phyloP scores from a whole-genome alignment of 805 yeast genomes.

The Barnettozyma vustinii region DNA sequence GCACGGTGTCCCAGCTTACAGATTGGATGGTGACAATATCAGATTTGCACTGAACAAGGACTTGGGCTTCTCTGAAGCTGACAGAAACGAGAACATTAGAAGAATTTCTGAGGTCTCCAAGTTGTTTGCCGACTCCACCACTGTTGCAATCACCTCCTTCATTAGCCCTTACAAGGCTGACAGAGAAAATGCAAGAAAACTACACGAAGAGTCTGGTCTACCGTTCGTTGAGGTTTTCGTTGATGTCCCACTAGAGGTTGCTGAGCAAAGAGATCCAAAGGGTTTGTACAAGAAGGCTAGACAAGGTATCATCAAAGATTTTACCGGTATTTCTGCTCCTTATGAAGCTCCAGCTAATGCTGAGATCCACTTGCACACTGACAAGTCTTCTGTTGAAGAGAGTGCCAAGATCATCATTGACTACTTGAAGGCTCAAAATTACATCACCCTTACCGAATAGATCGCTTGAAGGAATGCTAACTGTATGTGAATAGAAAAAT shows the following conservation, averaged over 20 bases:
- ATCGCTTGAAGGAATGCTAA: background rate
- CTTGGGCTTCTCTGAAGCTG: constrained; percentile 86
- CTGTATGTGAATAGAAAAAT: background rate
- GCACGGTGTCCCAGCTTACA: constrained; percentile 67
- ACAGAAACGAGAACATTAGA: constrained; percentile 91
- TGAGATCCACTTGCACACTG: constrained; percentile 76
- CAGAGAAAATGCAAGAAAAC: constrained; percentile 77
- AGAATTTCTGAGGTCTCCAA: constrained; percentile 93
- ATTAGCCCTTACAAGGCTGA: constrained; percentile 88
- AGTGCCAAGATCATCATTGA: constrained; percentile 68
- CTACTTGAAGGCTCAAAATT: constrained; percentile 52
- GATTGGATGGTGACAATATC: constrained; percentile 92
- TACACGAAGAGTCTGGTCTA: constrained; percentile 68
- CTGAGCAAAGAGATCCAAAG: constrained; percentile 96
- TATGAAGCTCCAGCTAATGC: constrained; percentile 88
- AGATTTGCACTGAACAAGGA: constrained; percentile 95
- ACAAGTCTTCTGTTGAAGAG: constrained; percentile 68
- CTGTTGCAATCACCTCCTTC: constrained; percentile 84
- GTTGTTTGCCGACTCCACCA: constrained; percentile 88
- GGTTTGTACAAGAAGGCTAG: constrained; percentile 96
- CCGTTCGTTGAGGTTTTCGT: constrained; percentile 89
- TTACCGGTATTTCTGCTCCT: constrained; percentile 94
- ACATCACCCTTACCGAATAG: constrained; percentile 14
- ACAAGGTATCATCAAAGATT: constrained; percentile 88
- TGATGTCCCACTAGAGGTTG: constrained; percentile 90